Base-by-base conservation (phyloP, 2,329 filamentous ascomycete species). In the Beauveria bassiana region DNA sequence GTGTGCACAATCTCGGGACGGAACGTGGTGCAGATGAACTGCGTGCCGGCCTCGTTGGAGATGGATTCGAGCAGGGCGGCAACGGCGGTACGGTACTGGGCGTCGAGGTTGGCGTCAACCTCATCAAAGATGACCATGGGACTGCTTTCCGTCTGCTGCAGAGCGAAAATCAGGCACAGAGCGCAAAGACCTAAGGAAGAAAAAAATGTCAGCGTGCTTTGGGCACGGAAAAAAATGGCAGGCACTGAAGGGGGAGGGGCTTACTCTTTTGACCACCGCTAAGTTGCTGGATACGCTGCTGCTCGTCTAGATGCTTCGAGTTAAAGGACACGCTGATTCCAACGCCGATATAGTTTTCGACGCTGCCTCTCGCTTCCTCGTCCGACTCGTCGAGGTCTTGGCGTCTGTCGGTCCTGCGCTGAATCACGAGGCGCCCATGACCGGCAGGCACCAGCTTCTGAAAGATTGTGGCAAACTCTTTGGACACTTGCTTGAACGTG, bases 91-190 rank as follows among this genome's bases (percentile, higher is more conserved):
- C 95, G 89, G 78, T 99, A 99, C 75, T 99, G 95, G 1, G 95
- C 93, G 73, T 99, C 95, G 26, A 99, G 84, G 72, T 99, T 99
- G 74, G 95, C 95, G 71, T 99, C 95, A 65, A 99, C 96, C 76
- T 99, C 95, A 74, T 99, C 95, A 69, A 99, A 99, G 70, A 99
- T 93, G 73, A 99, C 97, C 81, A 99, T 98, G 1, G 95, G 95
- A 50, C 93, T 96, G 10, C 93, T 95, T 73, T 99, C 95, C 63
- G 93, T 96, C 68, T 93, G 91, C 75, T 99, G 95, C 67, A 99
- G 96, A n/a, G 95, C 95, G 72, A 99, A 99, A 67, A 99, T 96
- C 57, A 99, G 85, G 50, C 95, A 96, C n/a, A 99, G 85, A 10
- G 95, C 95, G 74, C 93, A 98, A 64, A 98, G 81, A 84, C 91